Evolutionary conservation across 495 filamentous ascomycete species (phyloP), one percentile per base, ranked within the genome.

Genomic region (Oleoguttula mirabilis): DNA sequence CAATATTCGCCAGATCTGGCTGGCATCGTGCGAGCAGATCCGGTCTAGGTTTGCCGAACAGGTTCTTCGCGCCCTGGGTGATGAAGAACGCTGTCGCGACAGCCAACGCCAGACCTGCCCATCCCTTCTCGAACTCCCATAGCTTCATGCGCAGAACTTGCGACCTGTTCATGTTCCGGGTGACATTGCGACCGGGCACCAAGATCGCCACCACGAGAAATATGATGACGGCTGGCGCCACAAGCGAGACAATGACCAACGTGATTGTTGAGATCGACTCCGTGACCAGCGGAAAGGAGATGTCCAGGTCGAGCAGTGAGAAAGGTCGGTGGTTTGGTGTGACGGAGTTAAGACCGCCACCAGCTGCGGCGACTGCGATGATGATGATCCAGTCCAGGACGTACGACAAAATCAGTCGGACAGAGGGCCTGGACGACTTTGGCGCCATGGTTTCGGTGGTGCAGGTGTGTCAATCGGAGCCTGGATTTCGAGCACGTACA

Each of bases 31-130:
- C 62, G 14, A 84, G 60, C 27, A 83, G 48, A 59, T 83, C 77
- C 7, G 79, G 79, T 10, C 79, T 55, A 2, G 77, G 77, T 45
- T 72, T 77, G 1, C 79, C 79, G 40, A 76, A 61, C 1, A 82
- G 44, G 31, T 72, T 69, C 60, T 84, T 84, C 55, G 77, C 51
- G 1, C 72, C 75, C 41, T 79, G 59, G 0, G 77, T 79, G 23
- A 80, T 57, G 51, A 76, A 66, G 52, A 71, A 77, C 0, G 66
- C 64, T 6, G 64, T 59, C 0, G 76, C 77, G 3, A 74, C 52
- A 0, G 69, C 62, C 10, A 83, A 50, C 0, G 47, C 77, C 3
- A 84, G 59, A 0, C 79, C 79, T 55, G 82, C 63, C 71, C 73
- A 75, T 11, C 71, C 77, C 2, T 66, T 51, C 36, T 48, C 28